phyloP scores from a whole-genome alignment of 2,329 filamentous ascomycete species.

The Alternaria postmessia region DNA sequence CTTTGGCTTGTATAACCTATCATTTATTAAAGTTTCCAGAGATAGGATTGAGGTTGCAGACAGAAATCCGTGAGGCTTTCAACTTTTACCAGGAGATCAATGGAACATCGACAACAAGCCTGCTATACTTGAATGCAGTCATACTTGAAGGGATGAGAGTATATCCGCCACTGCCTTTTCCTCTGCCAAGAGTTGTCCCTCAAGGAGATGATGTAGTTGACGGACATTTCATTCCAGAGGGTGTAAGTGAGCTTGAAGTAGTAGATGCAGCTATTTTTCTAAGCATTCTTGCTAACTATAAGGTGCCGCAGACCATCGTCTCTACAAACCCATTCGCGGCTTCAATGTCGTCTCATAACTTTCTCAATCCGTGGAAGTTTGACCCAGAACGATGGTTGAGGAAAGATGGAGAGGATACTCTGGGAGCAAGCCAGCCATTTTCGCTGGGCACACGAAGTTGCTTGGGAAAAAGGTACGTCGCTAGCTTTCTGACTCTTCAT shows the following conservation, averaged over 20 bases:
- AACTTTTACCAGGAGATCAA: slow-evolving; percentile 10
- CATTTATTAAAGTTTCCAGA: slow-evolving; percentile 16
- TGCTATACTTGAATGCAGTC: slow-evolving; percentile 35
- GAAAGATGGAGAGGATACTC: slow-evolving; percentile 31
- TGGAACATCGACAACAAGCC: neutral
- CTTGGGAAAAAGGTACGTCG: slow-evolving; percentile 37
- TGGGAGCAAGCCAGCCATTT: slow-evolving; percentile 35
- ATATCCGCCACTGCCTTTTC: slow-evolving; percentile 42
- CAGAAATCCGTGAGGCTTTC: slow-evolving; percentile 15
- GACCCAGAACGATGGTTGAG: slow-evolving; percentile 51
- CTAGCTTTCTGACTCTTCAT: neutral
- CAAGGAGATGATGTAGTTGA: slow-evolving; percentile 13
- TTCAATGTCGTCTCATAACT: slow-evolving; percentile 35
- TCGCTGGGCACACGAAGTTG: slow-evolving; percentile 48
- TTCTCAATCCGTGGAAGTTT: slow-evolving; percentile 20
- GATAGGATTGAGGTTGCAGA: neutral
- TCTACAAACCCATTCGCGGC: slow-evolving; percentile 19
- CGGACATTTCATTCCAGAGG: slow-evolving; percentile 30
- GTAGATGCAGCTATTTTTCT: neutral
- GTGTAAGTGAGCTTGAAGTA: neutral
- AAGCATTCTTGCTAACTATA: neutral
- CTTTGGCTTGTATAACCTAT: slow-evolving; percentile 17
- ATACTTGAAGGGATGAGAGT: slow-evolving; percentile 38
- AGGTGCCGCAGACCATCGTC: slow-evolving; percentile 24
- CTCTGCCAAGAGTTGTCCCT: slow-evolving; percentile 41